Base-by-base conservation (phyloP, 2,329 filamentous ascomycete genomes). In the Colletotrichum sublineola region DNA sequence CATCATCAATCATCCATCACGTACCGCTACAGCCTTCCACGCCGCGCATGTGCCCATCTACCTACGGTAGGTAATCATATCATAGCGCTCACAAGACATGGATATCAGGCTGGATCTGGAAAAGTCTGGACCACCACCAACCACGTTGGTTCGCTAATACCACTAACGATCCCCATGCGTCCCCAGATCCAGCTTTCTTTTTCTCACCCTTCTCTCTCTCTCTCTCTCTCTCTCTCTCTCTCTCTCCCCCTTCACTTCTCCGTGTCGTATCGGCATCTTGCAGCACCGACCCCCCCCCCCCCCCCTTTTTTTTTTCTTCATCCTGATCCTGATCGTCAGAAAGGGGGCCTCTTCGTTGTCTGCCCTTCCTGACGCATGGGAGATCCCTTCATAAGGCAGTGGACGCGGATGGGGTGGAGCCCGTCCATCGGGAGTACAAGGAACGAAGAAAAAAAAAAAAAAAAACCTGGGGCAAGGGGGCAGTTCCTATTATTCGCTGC, bases 391-490 rank as follows among this genome's bases (percentile, higher is more conserved):
- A 44, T 5, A 33, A 38, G 38, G 62, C 36, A 5, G 62, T 55
- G 11, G 62, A n/a, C 9, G 44, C 38, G 42, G 18, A 44, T 24
- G 40, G 24, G n/a, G 57, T 31, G 42, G 42, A 24, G 24, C 24
- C 24, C 24, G 24, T 24, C 24, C 33, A 55, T 40, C 40, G 64
- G 64, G 58, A 60, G n/a, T 44, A 31, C 38, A 65, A 57, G 33
- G 56, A 48, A 44, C 20, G 24, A 24, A 24, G 24, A 24, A 24
- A 24, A 24, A 24, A 24, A 24, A 31, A 67, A 71, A 56, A 24
- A 24, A 31, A 67, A 71, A 56, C 60, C 69, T 69, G 69, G 70
- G 66, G 67, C 53, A 64, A 65, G 46, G 46, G 20, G 20, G 46
- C 55, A 61, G 40, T 20, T 38, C 38, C 24, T 31, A n/a, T 29